A percentile compares a stretch with the other conserved stretches of the same genome.
Conservation (phyloP, 2,329 filamentous ascomycete species). For the Aspergillus japonicus region DNA sequence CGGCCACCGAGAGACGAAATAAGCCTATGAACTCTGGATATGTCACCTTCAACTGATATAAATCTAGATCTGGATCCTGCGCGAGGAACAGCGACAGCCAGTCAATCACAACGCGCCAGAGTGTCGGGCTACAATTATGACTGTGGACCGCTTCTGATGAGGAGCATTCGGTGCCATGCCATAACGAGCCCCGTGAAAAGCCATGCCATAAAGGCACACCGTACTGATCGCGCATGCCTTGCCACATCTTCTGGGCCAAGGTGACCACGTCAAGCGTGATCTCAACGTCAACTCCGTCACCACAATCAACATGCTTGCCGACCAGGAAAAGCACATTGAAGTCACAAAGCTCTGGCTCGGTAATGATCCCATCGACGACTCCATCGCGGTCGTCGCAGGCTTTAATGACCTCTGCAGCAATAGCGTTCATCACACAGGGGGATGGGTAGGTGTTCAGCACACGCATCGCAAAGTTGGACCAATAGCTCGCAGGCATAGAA, state of each 20-base stretch:
- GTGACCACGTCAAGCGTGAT: not conserved
- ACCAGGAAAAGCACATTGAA: slow-evolving; percentile 9
- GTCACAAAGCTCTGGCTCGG: slow-evolving; percentile 3
- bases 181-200: not conserved
- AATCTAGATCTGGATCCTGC: not conserved
- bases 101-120: not conserved
- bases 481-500: slow-evolving; percentile 24
- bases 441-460: not conserved
- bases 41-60: not conserved
- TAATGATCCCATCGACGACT: slow-evolving; percentile 13
- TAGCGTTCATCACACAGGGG: slow-evolving; percentile 9
- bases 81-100: not conserved
- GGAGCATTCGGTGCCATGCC: not conserved
- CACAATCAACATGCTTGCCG: not conserved
- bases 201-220: not conserved
- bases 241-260: not conserved
- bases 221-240: not conserved
- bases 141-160: not conserved
- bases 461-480: slow-evolving; percentile 8
- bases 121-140: not conserved
- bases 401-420: slow-evolving; percentile 3
- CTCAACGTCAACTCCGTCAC: not conserved
- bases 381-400: slow-evolving; percentile 13
- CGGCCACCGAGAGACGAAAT: not conserved
- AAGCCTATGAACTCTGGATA: not conserved